These are phyloP conservation scores for Phytophthora podocarpi DNA, from an alignment of 352 stramenopile species.

Conservation along the genomic window DNA sequence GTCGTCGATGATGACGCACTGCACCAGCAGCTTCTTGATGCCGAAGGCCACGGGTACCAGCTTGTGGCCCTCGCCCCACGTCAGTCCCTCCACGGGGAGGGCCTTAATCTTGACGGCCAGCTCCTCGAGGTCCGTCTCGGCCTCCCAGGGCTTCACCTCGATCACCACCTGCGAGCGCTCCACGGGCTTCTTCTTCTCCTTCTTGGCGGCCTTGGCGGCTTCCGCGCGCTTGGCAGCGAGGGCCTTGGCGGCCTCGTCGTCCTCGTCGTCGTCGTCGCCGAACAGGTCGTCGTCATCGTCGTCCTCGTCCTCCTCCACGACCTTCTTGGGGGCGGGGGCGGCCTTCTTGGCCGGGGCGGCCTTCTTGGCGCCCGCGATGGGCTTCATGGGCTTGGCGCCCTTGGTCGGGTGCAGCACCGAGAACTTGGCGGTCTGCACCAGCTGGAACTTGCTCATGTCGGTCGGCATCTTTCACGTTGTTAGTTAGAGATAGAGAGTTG, in stretches of 20 bases:
- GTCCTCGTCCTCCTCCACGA: constrained; percentile 40
- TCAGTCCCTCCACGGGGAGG: constrained; percentile 69
- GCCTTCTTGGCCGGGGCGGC: constrained; percentile 37
- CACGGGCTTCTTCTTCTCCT: constrained; percentile 70
- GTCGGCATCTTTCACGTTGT: constrained; percentile 31
- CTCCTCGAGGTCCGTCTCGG: constrained; percentile 75
- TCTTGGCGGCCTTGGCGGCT: constrained; percentile 59
- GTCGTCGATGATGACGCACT: constrained; percentile 86
- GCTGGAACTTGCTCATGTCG: constrained; percentile 62
- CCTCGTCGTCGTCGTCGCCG: constrained; percentile 63
- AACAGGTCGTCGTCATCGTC: constrained; percentile 68
- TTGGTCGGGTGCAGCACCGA: constrained; percentile 63
- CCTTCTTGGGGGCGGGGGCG: constrained; percentile 40
- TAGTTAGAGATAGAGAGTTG: constrained; percentile 10
- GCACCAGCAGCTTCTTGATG: constrained; percentile 87
- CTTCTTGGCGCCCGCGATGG: constrained; percentile 43
- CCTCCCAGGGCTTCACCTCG: constrained; percentile 81
- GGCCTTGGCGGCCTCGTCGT: constrained; percentile 59
- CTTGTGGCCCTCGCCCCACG: constrained; percentile 85
- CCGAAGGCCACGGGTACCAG: constrained; percentile 84
- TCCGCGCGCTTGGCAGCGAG: constrained; percentile 59
- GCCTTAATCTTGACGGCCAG: constrained; percentile 81
- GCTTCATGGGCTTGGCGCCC: constrained; percentile 68
- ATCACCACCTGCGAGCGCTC: constrained; percentile 70
- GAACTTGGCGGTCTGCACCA: constrained; percentile 73